Conservation (phyloP, 768 basidiomycete species). For the Leccinum boreale region DNA sequence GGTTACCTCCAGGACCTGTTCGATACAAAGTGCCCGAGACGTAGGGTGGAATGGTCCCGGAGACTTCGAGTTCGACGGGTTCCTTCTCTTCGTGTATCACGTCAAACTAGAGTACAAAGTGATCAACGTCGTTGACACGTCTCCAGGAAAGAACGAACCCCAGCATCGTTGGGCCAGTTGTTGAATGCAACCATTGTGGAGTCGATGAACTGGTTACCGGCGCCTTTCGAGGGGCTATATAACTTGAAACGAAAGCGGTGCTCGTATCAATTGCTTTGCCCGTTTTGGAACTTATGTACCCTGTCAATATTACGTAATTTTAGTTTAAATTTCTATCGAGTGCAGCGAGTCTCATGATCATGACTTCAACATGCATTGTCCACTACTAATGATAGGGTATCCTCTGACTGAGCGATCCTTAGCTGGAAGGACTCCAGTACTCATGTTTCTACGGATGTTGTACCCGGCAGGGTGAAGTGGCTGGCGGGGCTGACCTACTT, state of each 20-base stretch:
- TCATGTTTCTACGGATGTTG: neutral
- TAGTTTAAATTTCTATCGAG: no score
- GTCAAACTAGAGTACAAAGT: conserved; percentile 20
- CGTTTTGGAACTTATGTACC: no score
- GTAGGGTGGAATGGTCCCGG: conserved; percentile 33
- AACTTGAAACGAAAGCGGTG: neutral
- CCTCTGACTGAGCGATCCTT: no score
- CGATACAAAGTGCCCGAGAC: conserved; percentile 37
- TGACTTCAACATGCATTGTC: no score
- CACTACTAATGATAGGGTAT: no score
- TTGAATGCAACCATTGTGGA: conserved; percentile 25
- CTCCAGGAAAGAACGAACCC: conserved; percentile 10
- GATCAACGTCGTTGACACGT: neutral
- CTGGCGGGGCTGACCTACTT: neutral
- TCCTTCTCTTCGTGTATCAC: conserved; percentile 26
- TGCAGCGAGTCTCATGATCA: no score
- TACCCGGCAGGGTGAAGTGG: neutral
- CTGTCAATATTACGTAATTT: no score
- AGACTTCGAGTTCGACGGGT: conserved; percentile 26
- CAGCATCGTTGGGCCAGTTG: conserved; percentile 30
- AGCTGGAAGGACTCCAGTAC: no score
- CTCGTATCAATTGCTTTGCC: neutral
- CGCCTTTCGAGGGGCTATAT: neutral
- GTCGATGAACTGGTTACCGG: neutral
- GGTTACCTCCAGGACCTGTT: conserved; percentile 36